Percentiles rank a stretch among this genome's conserved stretches.
phyloP scores from a whole-genome alignment of 306 rosid species.

The Luffa acutangula region DNA sequence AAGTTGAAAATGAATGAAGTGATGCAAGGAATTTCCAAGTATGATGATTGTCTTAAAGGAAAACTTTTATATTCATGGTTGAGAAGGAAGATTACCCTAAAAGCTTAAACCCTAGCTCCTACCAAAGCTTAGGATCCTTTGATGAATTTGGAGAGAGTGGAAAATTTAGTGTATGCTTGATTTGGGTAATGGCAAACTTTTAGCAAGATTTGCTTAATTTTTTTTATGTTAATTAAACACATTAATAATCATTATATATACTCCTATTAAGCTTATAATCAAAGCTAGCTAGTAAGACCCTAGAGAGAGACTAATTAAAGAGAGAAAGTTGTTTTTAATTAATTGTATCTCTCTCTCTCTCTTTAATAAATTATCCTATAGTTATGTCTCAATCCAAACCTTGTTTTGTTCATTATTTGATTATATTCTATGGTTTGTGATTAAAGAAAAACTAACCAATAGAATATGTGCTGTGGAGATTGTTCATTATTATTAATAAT shows the following conservation, averaged over 20 bases:
- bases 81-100: background rate
- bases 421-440: background rate
- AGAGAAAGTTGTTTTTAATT: background rate
- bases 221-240: background rate
- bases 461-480: background rate
- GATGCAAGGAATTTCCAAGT: background rate
- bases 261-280: background rate
- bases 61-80: background rate
- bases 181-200: background rate
- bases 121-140: background rate
- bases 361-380: background rate
- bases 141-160: constrained; percentile 1
- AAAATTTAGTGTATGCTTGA: background rate
- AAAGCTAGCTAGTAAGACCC: background rate
- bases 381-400: background rate
- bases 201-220: background rate
- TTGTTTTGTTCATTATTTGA: background rate
- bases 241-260: background rate
- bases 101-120: background rate
- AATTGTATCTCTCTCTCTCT: background rate
- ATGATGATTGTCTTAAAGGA: background rate
- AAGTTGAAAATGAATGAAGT: background rate
- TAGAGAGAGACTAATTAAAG: background rate
- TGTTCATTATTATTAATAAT: background rate
- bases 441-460: background rate